Conservation (phyloP, 1,284 basidiomycete genomes). For the Ustilago xerochloae region DNA sequence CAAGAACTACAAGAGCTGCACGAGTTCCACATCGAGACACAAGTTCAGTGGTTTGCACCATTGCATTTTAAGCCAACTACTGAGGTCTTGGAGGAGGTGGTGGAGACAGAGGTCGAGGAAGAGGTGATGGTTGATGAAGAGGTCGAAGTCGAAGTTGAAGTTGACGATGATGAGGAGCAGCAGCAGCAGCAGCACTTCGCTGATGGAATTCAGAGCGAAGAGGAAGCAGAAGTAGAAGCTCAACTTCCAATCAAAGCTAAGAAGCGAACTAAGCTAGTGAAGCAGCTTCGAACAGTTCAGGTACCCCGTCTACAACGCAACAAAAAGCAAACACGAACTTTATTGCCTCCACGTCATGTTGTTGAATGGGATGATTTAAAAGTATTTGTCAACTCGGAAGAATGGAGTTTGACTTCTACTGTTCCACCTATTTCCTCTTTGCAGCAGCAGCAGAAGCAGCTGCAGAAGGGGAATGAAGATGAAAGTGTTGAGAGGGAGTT, state of each 20-base stretch:
- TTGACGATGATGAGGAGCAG: slow-evolving; percentile 5
- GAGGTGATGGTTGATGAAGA: slow-evolving; percentile 42
- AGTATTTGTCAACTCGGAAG: slow-evolving; percentile 90
- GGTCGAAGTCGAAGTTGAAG: slow-evolving; percentile 28
- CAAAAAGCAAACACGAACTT: slow-evolving; percentile 8
- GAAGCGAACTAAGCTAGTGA: slow-evolving; percentile 12
- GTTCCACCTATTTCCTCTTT: slow-evolving; percentile 21
- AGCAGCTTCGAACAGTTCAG: slow-evolving; percentile 18
- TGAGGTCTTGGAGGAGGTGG: slow-evolving; percentile 65
- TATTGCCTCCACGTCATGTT: slow-evolving; percentile 22
- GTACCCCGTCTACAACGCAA: slow-evolving; percentile 14
- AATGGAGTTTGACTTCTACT: slow-evolving; percentile 79
- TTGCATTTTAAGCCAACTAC: slow-evolving; percentile 80
- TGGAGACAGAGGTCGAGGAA: slow-evolving; percentile 26
- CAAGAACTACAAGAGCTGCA: slow-evolving; percentile 72
- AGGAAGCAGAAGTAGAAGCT: slow-evolving; percentile 12
- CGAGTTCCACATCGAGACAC: slow-evolving; percentile 92
- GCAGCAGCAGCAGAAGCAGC: too few species aligned
- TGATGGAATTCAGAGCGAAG: background rate
- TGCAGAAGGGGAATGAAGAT: too few species aligned
- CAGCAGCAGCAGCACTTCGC: background rate
- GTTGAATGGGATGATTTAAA: slow-evolving; percentile 61
- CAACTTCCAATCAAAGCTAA: background rate
- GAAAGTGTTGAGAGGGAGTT: slow-evolving; percentile 9
- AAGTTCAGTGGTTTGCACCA: slow-evolving; percentile 90